Conservation (phyloP, 83 land plant species). For the Diphasiastrum complanatum region DNA sequence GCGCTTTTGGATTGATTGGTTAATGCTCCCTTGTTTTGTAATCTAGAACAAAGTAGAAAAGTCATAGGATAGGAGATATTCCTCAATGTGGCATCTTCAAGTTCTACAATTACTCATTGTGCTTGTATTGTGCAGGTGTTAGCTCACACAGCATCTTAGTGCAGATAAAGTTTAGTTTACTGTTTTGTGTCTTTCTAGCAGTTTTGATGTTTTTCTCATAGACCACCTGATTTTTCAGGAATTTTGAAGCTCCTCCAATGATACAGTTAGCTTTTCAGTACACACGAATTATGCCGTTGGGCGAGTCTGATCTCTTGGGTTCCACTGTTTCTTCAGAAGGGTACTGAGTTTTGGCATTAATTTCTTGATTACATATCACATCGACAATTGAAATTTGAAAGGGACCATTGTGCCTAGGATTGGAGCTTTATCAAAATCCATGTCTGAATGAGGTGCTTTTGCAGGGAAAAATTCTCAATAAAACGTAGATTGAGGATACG, state of each 20-base stretch:
- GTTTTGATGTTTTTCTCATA: constrained; percentile 26
- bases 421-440: neutral
- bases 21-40: too few relatives aligned
- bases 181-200: too few relatives aligned
- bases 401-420: neutral
- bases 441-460: neutral
- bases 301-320: neutral
- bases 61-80: too few relatives aligned
- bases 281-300: constrained; percentile 13
- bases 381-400: neutral
- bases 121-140: too few relatives aligned
- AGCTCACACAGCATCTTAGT: neutral
- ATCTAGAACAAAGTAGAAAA: too few relatives aligned
- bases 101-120: too few relatives aligned
- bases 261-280: constrained; percentile 95
- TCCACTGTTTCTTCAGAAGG: neutral
- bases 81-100: too few relatives aligned
- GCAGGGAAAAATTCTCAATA: constrained; percentile 47
- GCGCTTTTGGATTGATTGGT: too few relatives aligned
- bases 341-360: neutral
- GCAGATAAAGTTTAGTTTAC: neutral
- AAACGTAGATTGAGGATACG: constrained; percentile 70
- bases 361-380: neutral
- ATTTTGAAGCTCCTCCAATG: constrained; percentile 52
- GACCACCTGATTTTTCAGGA: constrained; percentile 20